phyloP scores from a whole-genome alignment of 2,329 filamentous ascomycete genomes.

The Allantophomopsis cytisporea region DNA sequence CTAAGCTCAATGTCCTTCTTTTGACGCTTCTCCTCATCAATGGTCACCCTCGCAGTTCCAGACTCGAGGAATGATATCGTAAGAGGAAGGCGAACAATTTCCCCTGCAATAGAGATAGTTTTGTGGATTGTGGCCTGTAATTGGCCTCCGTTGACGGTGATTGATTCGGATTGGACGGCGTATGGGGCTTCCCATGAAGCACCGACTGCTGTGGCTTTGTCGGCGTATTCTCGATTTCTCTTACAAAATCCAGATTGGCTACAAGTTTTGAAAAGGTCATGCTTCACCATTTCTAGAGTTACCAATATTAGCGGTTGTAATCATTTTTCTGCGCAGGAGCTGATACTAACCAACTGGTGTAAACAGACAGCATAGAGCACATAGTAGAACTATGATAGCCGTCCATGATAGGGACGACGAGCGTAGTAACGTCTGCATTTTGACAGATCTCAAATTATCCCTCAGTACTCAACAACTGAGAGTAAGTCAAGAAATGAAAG shows the following conservation, averaged over 20 bases:
- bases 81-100: slow-evolving; percentile 67
- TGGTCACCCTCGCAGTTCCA: slow-evolving; percentile 70
- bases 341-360: slow-evolving; percentile 45
- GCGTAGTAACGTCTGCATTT: slow-evolving; percentile 5
- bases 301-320: background rate
- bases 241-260: slow-evolving; percentile 94
- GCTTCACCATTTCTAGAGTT: slow-evolving; percentile 65
- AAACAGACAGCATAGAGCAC: slow-evolving; percentile 44
- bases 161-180: slow-evolving; percentile 54
- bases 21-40: slow-evolving; percentile 84
- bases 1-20: slow-evolving; percentile 82
- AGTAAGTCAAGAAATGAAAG: no score
- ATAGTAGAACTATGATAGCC: slow-evolving; percentile 44
- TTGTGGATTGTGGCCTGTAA: slow-evolving; percentile 76
- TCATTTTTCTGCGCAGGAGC: background rate
- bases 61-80: slow-evolving; percentile 83
- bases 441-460: no score
- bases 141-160: slow-evolving; percentile 67
- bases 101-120: slow-evolving; percentile 48
- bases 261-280: slow-evolving; percentile 96
- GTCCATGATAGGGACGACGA: slow-evolving; percentile 50
- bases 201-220: slow-evolving; percentile 52
- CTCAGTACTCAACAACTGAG: no score
- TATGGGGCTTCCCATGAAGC: slow-evolving; percentile 72
- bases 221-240: slow-evolving; percentile 82